Evolutionary conservation across 1,139 yeast genomes (phyloP).

Genomic region (Blastobotrys persicus): DNA sequence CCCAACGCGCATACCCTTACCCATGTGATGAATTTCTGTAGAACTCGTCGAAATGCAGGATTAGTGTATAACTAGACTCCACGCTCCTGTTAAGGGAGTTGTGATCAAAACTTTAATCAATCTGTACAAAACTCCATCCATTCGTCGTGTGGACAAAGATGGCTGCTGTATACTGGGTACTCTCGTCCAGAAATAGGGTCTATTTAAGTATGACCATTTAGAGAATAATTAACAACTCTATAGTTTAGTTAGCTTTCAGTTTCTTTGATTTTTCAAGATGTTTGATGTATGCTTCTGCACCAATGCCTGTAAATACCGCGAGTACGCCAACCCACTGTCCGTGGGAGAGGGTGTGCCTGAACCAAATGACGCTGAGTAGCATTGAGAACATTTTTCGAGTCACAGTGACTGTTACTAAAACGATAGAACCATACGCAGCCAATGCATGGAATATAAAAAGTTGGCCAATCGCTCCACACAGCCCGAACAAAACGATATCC

Average conservation of each 20-base stretch:
- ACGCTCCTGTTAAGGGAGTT: too few relatives aligned
- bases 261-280: constrained; percentile 16
- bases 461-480: constrained; percentile 90
- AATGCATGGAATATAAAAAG: constrained; percentile 83
- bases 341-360: constrained; percentile 64
- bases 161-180: too few relatives aligned
- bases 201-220: too few relatives aligned
- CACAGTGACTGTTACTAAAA: constrained; percentile 88
- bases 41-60: neutral
- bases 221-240: too few relatives aligned
- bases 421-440: constrained; percentile 78
- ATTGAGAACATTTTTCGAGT: constrained; percentile 95
- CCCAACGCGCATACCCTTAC: neutral
- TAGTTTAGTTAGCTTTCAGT: constrained; percentile 2
- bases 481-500: constrained; percentile 65
- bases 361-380: constrained; percentile 81
- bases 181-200: too few relatives aligned
- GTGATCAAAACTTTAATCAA: too few relatives aligned
- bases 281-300: constrained; percentile 60
- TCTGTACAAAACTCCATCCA: too few relatives aligned
- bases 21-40: neutral
- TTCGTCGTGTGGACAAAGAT: too few relatives aligned
- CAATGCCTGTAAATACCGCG: constrained; percentile 80
- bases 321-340: constrained; percentile 77
- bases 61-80: too few relatives aligned